A percentile compares a stretch with the other conserved stretches of the same genome.
Conservation (phyloP, 2,329 filamentous ascomycete species). For the Malbranchea zuffiana region DNA sequence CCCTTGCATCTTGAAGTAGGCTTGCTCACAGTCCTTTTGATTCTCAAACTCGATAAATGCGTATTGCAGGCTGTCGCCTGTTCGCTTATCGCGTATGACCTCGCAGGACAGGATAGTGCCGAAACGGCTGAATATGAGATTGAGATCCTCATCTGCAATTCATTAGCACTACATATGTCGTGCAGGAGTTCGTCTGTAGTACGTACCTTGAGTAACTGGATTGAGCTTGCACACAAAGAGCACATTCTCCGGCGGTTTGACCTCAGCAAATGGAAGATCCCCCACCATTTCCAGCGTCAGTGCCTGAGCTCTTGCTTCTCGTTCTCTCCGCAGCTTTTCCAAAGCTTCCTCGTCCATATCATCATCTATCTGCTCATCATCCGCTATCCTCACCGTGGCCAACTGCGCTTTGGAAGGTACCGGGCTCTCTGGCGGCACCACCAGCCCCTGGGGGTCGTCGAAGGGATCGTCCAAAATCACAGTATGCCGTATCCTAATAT, state of each 20-base stretch:
- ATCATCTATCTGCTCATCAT: conserved; percentile 72
- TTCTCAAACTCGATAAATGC: conserved; percentile 96
- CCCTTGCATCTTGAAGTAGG: conserved; percentile 98
- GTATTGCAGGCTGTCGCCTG: conserved; percentile 90
- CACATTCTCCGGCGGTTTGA: conserved; percentile 93
- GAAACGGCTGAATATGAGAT: conserved; percentile 94
- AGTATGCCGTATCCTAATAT: conserved; percentile 90
- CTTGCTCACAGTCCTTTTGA: conserved; percentile 82
- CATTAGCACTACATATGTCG: no score
- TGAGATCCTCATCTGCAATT: conserved; percentile 65
- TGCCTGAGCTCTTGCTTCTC: conserved; percentile 86
- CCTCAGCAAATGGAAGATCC: conserved; percentile 91
- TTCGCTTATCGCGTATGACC: conserved; percentile 86
- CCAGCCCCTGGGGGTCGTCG: conserved; percentile 64
- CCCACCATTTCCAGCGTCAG: conserved; percentile 96
- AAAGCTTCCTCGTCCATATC: conserved; percentile 69
- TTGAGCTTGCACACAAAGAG: conserved; percentile 98
- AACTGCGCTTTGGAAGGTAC: conserved; percentile 73
- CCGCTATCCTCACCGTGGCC: conserved; percentile 79
- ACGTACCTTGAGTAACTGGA: conserved; percentile 66
- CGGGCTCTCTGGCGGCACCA: conserved; percentile 69
- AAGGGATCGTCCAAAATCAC: conserved; percentile 87
- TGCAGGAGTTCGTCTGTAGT: conserved; percentile 1
- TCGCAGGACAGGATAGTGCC: conserved; percentile 92
- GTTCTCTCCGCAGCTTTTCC: conserved; percentile 71